Evolutionary conservation across 1,284 basidiomycete species (phyloP), one percentile per base, ranked within the genome.

Genomic region (Inonotus hispidus): DNA sequence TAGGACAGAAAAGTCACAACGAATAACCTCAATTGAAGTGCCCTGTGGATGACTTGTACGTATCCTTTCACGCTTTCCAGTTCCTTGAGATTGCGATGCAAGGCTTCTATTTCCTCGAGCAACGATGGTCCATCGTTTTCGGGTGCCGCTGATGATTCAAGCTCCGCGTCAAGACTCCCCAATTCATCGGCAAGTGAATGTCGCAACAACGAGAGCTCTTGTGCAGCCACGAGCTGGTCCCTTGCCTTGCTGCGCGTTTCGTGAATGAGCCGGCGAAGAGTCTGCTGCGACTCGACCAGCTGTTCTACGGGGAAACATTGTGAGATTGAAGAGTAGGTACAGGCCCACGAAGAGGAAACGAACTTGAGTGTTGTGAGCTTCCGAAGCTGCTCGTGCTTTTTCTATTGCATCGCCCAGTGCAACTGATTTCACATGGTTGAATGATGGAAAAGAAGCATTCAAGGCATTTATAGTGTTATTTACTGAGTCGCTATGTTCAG

Each of bases 111-210:
- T 43, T 86, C 86, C 72, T 95, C 90, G n/a, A 95, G 75, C 11
- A 93, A 74, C 0, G 87, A 90, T 1, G 84, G 76, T 21, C 43
- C 56, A 7, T 49, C 37, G 19, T 11, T 32, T 47, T 56, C 45
- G 4, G 49, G 11, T 10, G 77, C 76, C 32, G 82, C 66, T 0
- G 81, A 74, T 0, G 89, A 88, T 46, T 84, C 74, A n/a, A 92
- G 76, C 61, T 84, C 81, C 63, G 83, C 74, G 53, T 85, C 81
- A 63, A 95, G 76, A 68, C 85, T 78, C 45, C 82, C 73, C 60
- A 93, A 76, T 72, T 95, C 85, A 74, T 95, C 84, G 62, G 87
- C 79, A 63, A 95, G 76, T 56, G 82, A 82, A 71, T 93, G 90
- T 25, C 92, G 80, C 38, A 88, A 74, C n/a, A 91, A 76, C 0